phyloP scores from a whole-genome alignment of 1,139 yeast species.

The Yamadazyma triangularis region DNA sequence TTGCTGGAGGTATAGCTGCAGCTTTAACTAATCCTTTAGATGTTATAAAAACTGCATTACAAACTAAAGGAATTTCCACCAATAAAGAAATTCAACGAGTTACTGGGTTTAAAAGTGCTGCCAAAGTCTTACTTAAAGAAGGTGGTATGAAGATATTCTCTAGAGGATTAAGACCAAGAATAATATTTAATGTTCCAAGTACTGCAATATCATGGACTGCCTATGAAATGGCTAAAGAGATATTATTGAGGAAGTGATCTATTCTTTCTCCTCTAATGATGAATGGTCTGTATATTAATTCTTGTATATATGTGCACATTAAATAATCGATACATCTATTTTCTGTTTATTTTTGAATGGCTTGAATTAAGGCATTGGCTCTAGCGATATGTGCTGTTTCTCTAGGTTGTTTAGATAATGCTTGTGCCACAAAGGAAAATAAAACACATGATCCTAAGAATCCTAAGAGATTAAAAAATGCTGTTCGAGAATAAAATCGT shows the following conservation, averaged over 20 bases:
- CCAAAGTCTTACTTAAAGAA: constrained; percentile 57
- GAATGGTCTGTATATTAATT: background rate
- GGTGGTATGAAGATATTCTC: constrained; percentile 71
- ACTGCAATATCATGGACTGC: constrained; percentile 99
- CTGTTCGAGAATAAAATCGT: constrained; percentile 67
- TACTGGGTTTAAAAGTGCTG: constrained; percentile 70
- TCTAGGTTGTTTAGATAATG: constrained; percentile 38
- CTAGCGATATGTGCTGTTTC: constrained; percentile 31
- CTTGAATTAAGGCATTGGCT: constrained; percentile 23
- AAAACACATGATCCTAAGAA: constrained; percentile 77
- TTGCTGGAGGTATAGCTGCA: constrained; percentile 96
- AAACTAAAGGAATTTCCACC: constrained; percentile 60
- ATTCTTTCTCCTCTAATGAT: background rate
- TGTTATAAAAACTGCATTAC: constrained; percentile 88
- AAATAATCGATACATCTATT: no score
- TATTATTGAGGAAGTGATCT: constrained; percentile 27
- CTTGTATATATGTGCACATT: background rate
- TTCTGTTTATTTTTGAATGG: constrained; percentile 13
- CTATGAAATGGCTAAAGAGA: constrained; percentile 92
- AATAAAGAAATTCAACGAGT: constrained; percentile 52
- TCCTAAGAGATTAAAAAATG: constrained; percentile 78
- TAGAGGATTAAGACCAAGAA: constrained; percentile 88
- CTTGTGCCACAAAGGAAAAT: constrained; percentile 78
- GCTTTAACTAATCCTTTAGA: constrained; percentile 95
- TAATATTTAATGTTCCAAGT: constrained; percentile 90